Conservation (phyloP, 768 basidiomycete genomes). For the Lentinula edodes region DNA sequence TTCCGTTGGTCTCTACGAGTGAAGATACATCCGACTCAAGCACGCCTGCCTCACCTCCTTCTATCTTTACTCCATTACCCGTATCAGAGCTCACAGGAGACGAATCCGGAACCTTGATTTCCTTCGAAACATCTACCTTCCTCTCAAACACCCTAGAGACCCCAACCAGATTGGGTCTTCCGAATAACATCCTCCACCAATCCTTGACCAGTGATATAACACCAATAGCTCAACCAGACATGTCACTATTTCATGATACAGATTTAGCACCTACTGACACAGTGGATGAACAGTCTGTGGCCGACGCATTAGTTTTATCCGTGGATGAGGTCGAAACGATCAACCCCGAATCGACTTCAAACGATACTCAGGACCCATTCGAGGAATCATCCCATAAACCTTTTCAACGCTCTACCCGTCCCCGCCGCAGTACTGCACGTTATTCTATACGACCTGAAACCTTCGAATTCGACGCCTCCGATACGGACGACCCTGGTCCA, state of each 20-base stretch:
- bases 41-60: not conserved
- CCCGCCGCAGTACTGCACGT: constrained; percentile 25
- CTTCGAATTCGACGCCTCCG: not conserved
- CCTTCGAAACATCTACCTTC: not conserved
- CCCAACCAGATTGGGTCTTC: constrained; percentile 1
- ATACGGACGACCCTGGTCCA: too few species aligned
- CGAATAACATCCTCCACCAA: not conserved
- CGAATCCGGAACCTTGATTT: not conserved
- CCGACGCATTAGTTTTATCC: constrained; percentile 6
- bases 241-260: not conserved
- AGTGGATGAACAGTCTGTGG: constrained; percentile 13
- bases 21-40: not conserved
- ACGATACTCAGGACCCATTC: not conserved
- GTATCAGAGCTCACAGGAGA: not conserved
- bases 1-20: not conserved
- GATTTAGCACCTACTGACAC: not conserved
- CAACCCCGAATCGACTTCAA: not conserved
- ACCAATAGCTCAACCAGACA: not conserved
- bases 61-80: not conserved
- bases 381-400: constrained; percentile 12
- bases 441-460: constrained; percentile 17
- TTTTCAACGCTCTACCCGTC: constrained; percentile 34
- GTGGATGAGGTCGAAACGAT: not conserved
- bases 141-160: not conserved
- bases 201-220: not conserved